Percentiles rank a stretch among this genome's conserved stretches.
phyloP scores from a whole-genome alignment of 1,284 basidiomycete species.

The Fereydounia khargensis region DNA sequence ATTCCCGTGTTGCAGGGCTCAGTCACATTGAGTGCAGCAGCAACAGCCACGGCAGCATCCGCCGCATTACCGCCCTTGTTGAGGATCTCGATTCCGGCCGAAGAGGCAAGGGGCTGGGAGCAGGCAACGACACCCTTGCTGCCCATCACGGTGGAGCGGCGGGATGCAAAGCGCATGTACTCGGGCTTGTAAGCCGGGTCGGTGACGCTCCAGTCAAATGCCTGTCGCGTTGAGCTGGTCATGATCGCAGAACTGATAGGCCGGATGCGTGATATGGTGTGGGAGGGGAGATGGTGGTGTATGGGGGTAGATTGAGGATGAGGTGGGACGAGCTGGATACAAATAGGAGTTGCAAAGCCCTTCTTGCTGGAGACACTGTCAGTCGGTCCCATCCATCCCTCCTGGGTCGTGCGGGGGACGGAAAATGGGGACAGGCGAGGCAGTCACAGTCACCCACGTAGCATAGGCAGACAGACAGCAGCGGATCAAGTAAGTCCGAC shows the following conservation, averaged over 20 bases:
- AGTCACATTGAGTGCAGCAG: conserved; percentile 76
- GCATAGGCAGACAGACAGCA: no score
- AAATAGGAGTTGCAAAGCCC: no score
- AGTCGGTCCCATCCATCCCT: no score
- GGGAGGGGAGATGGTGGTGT: not conserved
- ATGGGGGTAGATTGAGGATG: no score
- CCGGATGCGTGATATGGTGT: not conserved
- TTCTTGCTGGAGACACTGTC: no score
- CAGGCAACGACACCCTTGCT: conserved; percentile 83
- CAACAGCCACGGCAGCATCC: conserved; percentile 66
- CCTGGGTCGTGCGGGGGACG: no score
- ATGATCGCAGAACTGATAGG: not conserved
- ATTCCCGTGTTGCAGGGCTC: conserved; percentile 60
- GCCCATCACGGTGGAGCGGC: conserved; percentile 47
- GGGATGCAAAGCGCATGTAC: conserved; percentile 35
- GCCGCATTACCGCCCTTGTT: conserved; percentile 86
- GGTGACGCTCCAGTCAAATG: conserved; percentile 25
- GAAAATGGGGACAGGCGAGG: no score
- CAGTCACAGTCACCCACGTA: no score
- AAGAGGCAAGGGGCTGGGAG: conserved; percentile 84
- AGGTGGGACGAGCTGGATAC: no score
- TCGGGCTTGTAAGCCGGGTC: conserved; percentile 20
- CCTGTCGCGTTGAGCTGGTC: not conserved
- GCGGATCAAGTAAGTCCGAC: no score
- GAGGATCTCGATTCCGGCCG: conserved; percentile 83